Base-by-base conservation (phyloP, 2,329 filamentous ascomycete genomes). In the Alternaria longipes region DNA sequence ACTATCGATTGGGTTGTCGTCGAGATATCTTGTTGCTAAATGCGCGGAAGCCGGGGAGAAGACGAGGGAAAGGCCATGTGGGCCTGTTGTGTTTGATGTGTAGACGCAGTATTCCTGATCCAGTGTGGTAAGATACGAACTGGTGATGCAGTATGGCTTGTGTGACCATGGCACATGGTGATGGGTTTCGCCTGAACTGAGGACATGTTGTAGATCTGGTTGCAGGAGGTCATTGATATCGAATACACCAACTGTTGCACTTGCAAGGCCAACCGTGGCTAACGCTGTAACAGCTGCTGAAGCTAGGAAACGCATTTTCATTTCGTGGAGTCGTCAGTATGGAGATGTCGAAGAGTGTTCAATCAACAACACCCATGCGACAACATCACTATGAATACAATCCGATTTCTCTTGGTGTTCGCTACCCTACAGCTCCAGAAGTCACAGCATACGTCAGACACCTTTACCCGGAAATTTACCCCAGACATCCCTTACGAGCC, bases 31-130 rank as follows among this genome's bases (percentile, higher is more conserved):
- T 11, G 55, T 46, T 5, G 61, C 61, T 5, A 41, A 8, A 11
- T 18, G 24, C 2, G 67, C 67, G n/a, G 54, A 24, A 11, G 20
- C 11, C 7, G 70, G 64, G 3, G 61, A 54, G 5, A 63, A 55
- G 50, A 73, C 60, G 1, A 71, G 38, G 7, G 58, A 63, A 18
- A 71, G 54, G 20, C 67, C 65, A 52, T 62, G 56, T 3, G 63
- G 54, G 22, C 62, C 60, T 8, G 66, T 64, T 1, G 52, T 52
- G 42, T 65, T 67, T 40, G 63, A 65, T 18, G 67, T 71, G 53
- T 66, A 71, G 59, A 67, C 60, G 59, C 70, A 73, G 56, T 59
- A 73, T 46, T 67, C 63, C 32, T 64, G 60, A 38, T 59, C 60
- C 1, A 61, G n/a, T 18, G 44, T 46, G 16, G 58, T 11, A 44